Base-by-base conservation (phyloP, 2,329 filamentous ascomycete species). In the Gremmenia infestans region DNA sequence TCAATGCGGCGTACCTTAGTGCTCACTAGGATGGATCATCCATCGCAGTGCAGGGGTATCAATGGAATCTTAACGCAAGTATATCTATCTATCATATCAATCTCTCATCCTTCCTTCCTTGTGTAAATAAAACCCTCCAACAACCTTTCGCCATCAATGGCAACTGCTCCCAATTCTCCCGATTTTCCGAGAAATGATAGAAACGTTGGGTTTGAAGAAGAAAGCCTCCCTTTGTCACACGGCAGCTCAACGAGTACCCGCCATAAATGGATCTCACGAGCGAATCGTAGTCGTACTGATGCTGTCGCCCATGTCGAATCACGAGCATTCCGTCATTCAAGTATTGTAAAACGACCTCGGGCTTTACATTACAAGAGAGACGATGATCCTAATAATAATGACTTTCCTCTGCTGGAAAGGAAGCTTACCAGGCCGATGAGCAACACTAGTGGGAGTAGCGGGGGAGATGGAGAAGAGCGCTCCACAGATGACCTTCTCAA, bases 401-500 rank as follows among this genome's bases (percentile, higher is more conserved):
- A n/a, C 32, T 50, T 8, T 22, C 40, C 25, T 43, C 39, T 50
- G 48, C 15, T 22, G 11, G 42, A 45, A 45, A 45, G 42, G 19
- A 23, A 12, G 19, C n/a, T 11, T 12, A 45, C 7, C 14, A 28
- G 19, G 43, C n/a, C 32, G 17, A 37, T 9, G 14, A 15, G 14
- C 37, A 40, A 23, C 35, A 39, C 17, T 5, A 53, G 15, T 19
- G 48, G 48, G 22, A 17, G 25, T 19, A 50, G 48, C 25, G 25
- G 25, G 15, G 35, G 28, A 11, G 48, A 50, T 11, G 22, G 15
- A 15, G 53, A 58, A 32, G 40, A 56, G n/a, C 53, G 50, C 2
- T 52, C 57, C 9, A 51, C 53, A 2, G 57, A 56, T 36, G 42
- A 56, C 28, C 12, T 49, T 5, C 7, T 48, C 15, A 58, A 60